phyloP scores from a whole-genome alignment of 2,329 filamentous ascomycete species.

The Orbilia quercus region DNA sequence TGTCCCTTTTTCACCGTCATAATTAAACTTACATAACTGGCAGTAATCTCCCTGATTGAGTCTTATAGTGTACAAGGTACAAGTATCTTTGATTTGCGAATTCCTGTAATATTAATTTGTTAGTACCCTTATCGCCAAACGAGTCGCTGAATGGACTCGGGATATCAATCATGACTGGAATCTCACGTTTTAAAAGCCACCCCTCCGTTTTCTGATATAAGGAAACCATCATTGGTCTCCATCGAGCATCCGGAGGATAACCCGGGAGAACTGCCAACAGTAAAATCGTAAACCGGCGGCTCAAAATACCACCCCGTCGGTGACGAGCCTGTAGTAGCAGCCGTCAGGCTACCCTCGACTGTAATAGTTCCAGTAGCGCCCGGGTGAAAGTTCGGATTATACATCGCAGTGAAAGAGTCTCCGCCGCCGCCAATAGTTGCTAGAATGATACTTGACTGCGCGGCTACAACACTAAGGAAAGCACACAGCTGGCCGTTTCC shows the following conservation, averaged over 20 bases:
- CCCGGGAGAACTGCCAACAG: background rate
- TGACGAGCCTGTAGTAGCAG: background rate
- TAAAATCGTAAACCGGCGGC: background rate
- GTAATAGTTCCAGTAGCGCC: background rate
- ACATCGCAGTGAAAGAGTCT: slow-evolving; percentile 1
- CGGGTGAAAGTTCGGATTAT: background rate
- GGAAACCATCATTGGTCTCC: background rate
- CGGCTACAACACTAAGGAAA: background rate
- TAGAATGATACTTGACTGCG: background rate
- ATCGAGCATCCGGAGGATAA: background rate
- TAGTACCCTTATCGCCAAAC: background rate
- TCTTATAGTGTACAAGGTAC: background rate
- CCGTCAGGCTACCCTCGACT: background rate
- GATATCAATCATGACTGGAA: background rate
- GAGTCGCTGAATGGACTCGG: too few relatives aligned
- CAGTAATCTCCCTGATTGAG: slow-evolving; percentile 3
- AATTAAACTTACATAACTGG: slow-evolving; percentile 7
- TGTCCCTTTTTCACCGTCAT: too few relatives aligned
- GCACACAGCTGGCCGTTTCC: slow-evolving; percentile 8
- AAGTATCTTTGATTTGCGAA: background rate
- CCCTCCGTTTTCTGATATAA: background rate
- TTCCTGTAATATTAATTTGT: background rate
- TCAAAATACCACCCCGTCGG: slow-evolving; percentile 11
- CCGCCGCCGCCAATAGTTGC: background rate
- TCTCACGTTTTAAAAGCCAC: slow-evolving; percentile 3